Percentiles rank a stretch among this genome's conserved stretches.
Evolutionary conservation across 1,139 yeast genomes (phyloP).

Genomic region (Saccharomyces hybrid): DNA sequence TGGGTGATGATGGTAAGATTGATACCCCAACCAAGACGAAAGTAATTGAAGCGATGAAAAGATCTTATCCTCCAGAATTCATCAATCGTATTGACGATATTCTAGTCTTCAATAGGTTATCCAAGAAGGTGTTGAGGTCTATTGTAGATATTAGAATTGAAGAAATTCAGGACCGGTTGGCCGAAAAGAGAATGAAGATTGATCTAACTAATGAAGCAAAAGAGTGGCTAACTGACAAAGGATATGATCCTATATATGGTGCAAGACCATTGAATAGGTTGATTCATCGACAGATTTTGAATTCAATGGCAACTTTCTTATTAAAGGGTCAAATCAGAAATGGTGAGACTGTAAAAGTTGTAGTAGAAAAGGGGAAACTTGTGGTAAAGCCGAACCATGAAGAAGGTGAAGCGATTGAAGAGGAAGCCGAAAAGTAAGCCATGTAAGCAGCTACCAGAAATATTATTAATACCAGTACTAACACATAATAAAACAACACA

Average conservation of each 20-base stretch:
- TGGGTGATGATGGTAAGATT: constrained; percentile 43
- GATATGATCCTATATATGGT: constrained; percentile 88
- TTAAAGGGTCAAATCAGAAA: constrained; percentile 71
- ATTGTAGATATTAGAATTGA: constrained; percentile 77
- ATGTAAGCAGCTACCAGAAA: not conserved
- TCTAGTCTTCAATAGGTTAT: constrained; percentile 79
- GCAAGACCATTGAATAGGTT: constrained; percentile 93
- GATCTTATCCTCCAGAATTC: constrained; percentile 88
- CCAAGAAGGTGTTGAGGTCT: constrained; percentile 60
- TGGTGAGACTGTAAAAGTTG: constrained; percentile 51
- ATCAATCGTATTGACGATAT: constrained; percentile 89
- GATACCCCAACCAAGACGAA: constrained; percentile 42
- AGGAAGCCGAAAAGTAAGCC: constrained; percentile 17
- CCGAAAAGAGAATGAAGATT: constrained; percentile 69
- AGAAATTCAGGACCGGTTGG: constrained; percentile 72
- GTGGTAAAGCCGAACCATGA: constrained; percentile 29
- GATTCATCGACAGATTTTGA: constrained; percentile 70
- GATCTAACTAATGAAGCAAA: constrained; percentile 56
- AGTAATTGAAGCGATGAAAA: constrained; percentile 62
- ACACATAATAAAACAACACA: too few relatives aligned
- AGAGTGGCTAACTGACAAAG: constrained; percentile 69
- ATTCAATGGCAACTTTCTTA: constrained; percentile 76
- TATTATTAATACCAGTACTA: too few relatives aligned
- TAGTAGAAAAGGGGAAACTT: constrained; percentile 24
- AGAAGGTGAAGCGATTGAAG: constrained; percentile 21